phyloP scores from a whole-genome alignment of 306 rosid species.

The Cicer pinnatifidum region DNA sequence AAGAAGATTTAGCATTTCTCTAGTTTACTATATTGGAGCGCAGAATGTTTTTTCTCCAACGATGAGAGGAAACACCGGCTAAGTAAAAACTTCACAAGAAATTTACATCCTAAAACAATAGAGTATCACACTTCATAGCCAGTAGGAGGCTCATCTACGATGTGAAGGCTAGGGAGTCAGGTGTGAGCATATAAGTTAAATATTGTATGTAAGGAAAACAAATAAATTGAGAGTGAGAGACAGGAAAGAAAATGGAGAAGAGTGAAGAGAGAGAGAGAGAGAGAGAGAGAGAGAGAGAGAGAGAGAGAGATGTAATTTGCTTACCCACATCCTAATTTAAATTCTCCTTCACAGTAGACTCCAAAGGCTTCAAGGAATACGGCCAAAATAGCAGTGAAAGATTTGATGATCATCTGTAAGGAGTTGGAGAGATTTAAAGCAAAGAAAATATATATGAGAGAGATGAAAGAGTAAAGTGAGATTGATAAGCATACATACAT shows the following conservation, averaged over 20 bases:
- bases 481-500: slow-evolving; percentile 86
- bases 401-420: slow-evolving; percentile 90
- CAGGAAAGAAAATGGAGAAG: slow-evolving; percentile 8
- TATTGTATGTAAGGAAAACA: neutral
- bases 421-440: slow-evolving; percentile 41
- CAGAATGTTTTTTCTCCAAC: slow-evolving; percentile 17
- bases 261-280: too few species aligned
- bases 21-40: slow-evolving; percentile 30
- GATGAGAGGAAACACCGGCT: neutral
- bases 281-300: neutral
- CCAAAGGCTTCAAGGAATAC: slow-evolving; percentile 92
- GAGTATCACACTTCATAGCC: slow-evolving; percentile 3
- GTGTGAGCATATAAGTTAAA: neutral
- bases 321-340: slow-evolving; percentile 92
- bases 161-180: slow-evolving; percentile 3
- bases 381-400: slow-evolving; percentile 76
- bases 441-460: slow-evolving; percentile 15
- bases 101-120: slow-evolving; percentile 20
- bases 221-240: neutral
- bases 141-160: slow-evolving; percentile 6
- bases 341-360: slow-evolving; percentile 94
- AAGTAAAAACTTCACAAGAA: neutral
- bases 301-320: slow-evolving; percentile 31
- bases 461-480: slow-evolving; percentile 31
- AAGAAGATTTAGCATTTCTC: slow-evolving; percentile 34